A percentile compares a stretch with the other conserved stretches of the same genome.
Conservation (phyloP, 345 rosid genomes). For the Salix suchowensis region DNA sequence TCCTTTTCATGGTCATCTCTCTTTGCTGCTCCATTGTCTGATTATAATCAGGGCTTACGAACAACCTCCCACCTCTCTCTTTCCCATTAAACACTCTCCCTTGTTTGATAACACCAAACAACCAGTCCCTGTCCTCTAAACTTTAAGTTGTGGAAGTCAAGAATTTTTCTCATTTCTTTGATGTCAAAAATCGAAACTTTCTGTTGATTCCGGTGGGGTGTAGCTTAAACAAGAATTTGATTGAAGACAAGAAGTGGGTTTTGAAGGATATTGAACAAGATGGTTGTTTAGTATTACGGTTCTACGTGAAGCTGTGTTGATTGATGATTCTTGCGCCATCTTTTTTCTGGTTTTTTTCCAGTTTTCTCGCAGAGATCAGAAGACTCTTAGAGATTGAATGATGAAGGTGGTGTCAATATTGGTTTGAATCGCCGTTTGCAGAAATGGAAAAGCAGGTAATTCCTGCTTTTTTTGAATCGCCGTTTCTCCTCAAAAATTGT, state of each 20-base stretch:
- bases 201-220: conserved; percentile 66
- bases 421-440: no score
- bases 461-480: no score
- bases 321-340: neutral
- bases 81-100: conserved; percentile 67
- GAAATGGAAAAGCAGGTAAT: no score
- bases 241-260: neutral
- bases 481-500: no score
- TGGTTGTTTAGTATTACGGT: conserved; percentile 54
- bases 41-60: conserved; percentile 65
- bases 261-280: conserved; percentile 31
- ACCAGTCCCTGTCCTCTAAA: conserved; percentile 70
- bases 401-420: no score
- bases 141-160: conserved; percentile 73
- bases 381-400: no score
- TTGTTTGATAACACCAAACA: conserved; percentile 63
- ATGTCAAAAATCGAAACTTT: conserved; percentile 45
- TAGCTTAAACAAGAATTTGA: conserved; percentile 52
- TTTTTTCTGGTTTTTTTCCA: neutral
- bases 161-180: conserved; percentile 59
- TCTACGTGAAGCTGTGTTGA: conserved; percentile 47
- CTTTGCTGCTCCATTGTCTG: conserved; percentile 95
- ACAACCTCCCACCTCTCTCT: conserved; percentile 63
- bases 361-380: neutral
- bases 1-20: conserved; percentile 70